Conservation (phyloP, 345 rosid species). For the Eucalyptus polyanthemos region DNA sequence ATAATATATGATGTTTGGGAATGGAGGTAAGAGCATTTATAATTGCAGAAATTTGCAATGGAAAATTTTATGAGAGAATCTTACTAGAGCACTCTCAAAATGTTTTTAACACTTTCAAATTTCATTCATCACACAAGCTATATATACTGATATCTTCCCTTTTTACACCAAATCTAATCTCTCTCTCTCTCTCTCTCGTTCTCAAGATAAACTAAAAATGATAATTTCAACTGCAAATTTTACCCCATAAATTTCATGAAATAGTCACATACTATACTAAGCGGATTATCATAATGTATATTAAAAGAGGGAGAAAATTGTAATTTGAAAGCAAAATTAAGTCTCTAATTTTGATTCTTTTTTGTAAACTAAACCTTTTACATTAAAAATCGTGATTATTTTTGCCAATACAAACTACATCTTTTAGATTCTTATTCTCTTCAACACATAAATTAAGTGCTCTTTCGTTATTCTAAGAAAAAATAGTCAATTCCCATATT, state of each 20-base stretch:
- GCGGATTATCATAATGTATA: no score
- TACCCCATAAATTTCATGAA: background rate
- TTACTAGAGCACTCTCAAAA: background rate
- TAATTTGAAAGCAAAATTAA: background rate
- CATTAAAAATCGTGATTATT: no score
- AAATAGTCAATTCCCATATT: background rate
- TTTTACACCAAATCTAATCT: no score
- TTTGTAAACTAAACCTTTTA: no score
- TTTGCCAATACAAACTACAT: background rate
- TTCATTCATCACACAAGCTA: background rate
- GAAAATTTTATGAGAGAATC: background rate
- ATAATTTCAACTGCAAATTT: no score
- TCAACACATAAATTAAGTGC: background rate
- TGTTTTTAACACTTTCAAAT: background rate
- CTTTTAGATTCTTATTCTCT: background rate
- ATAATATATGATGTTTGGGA: background rate
- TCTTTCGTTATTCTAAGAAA: background rate
- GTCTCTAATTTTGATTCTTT: background rate
- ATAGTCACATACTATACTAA: background rate
- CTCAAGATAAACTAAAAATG: no score
- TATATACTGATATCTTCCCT: background rate
- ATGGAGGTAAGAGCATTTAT: background rate
- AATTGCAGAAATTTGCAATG: background rate
- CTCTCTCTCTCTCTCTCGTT: no score
- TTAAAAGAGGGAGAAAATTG: background rate